phyloP scores from a whole-genome alignment of 176 grass and related monocot species.

The Lolium multiflorum region DNA sequence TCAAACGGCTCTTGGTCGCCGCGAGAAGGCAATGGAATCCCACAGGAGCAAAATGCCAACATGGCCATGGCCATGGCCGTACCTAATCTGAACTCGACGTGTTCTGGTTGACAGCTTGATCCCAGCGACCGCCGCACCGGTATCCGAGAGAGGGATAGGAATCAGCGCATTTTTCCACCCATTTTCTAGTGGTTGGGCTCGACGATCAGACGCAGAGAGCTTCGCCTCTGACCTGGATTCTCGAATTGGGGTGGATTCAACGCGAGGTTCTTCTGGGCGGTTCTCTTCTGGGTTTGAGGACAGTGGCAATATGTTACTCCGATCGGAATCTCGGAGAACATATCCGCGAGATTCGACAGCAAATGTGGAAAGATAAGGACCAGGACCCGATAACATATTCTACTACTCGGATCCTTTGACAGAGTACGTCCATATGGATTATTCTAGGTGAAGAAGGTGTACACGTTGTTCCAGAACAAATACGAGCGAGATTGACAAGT shows the following conservation, averaged over 20 bases:
- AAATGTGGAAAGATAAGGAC: not conserved
- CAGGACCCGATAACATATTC: not conserved
- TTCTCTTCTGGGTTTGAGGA: not conserved
- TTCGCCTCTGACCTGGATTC: not conserved
- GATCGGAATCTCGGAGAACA: not conserved
- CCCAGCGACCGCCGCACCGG: not conserved
- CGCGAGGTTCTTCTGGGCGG: not conserved
- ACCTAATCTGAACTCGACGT: not conserved
- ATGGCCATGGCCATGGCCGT: not conserved
- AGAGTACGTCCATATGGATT: not conserved
- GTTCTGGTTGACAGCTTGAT: constrained; percentile 10
- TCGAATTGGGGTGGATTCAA: not conserved
- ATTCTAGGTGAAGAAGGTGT: not conserved
- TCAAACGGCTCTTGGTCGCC: not conserved
- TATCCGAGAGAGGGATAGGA: not conserved
- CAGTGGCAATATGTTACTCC: not conserved
- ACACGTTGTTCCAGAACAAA: not conserved
- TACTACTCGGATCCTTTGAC: not conserved
- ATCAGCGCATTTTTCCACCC: not conserved
- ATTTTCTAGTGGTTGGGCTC: not conserved
- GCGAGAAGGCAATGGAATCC: not conserved
- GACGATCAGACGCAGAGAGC: not conserved
- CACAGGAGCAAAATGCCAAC: not conserved
- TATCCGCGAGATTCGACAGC: not conserved
- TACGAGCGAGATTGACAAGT: not conserved